Conservation (phyloP, 2,329 filamentous ascomycete genomes). For the Didymella arachidicola region DNA sequence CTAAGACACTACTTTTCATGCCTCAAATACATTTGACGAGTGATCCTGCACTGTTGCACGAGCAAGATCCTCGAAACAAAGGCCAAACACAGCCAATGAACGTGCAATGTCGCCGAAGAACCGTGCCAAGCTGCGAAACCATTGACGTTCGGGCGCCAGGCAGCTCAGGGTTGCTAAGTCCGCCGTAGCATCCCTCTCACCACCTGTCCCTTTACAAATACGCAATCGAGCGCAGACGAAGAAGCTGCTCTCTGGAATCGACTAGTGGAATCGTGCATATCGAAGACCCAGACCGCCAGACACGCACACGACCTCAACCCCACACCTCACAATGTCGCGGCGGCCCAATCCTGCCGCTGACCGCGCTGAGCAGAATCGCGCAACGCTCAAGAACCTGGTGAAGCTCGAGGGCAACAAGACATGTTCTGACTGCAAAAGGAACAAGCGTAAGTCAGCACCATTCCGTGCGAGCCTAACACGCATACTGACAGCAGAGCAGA, state of each 20-base stretch:
- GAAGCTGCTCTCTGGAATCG: neutral
- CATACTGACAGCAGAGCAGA: conserved; percentile 63
- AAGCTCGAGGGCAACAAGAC: conserved; percentile 96
- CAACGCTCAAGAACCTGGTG: conserved; percentile 91
- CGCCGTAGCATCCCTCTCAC: conserved; percentile 5
- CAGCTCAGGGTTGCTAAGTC: conserved; percentile 1
- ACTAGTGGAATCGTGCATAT: conserved; percentile 4
- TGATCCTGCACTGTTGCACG: conserved; percentile 6
- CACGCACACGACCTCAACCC: conserved; percentile 21
- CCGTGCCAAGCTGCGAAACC: conserved; percentile 13
- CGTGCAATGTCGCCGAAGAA: conserved; percentile 6
- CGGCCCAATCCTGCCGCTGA: conserved; percentile 82
- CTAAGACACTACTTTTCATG: neutral
- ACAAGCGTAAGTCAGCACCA: conserved; percentile 75
- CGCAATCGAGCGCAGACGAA: conserved; percentile 6
- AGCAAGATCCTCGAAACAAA: neutral
- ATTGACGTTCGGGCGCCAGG: conserved; percentile 16
- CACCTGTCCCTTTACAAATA: conserved; percentile 10
- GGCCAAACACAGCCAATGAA: conserved; percentile 14
- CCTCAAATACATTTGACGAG: neutral
- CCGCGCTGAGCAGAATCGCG: conserved; percentile 89
- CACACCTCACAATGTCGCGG: conserved; percentile 72
- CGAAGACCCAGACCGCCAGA: neutral
- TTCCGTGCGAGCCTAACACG: neutral
- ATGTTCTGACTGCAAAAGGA: conserved; percentile 98